Evolutionary conservation across 2,329 filamentous ascomycete species (phyloP), one percentile per base, ranked within the genome.

Genomic region (Fusarium secorum): DNA sequence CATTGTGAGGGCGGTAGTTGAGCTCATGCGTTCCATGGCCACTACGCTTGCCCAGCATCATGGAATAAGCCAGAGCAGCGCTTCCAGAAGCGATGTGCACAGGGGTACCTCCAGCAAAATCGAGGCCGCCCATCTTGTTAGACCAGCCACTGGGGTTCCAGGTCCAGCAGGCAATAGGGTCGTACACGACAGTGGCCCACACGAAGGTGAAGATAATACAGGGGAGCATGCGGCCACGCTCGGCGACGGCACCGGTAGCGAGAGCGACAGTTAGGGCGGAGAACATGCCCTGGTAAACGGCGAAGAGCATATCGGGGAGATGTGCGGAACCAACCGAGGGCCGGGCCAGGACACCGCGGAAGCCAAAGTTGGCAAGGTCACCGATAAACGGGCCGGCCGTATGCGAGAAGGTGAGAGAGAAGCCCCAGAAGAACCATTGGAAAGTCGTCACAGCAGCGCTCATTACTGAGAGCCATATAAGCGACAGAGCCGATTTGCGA

Each of bases 391-490:
- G 87, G 49, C 91, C 90, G 30, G 92, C 91, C 4, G 87, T 86
- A 81, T 95, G 93, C 20, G 93, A 96, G 79, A 95, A 96, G 51
- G 92, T 89, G 15, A 96, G 83, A 8, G 92, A 94, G 79, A 93
- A 96, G 42, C 93, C 93, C 93, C 93, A 96, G 85, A 96, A 94
- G 85, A 97, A 97, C 94, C 94, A 97, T 80, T 97, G 94, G 81
- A 97, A 97, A 30, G 90, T 91, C 38, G 93, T 91, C 54, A 97
- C 91, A 17, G 91, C 94, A 2, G 91, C 89, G 24, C 93, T 89
- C 92, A 97, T 97, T 78, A 97, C 86, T 7, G 93, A 95, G 28
- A 97, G 89, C 93, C 93, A 97, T 81, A 97, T 93, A 67, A 97
- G 85, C 26, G 94, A 96, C 57, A 97, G 85, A 11, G 94, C 94